A percentile compares a stretch with the other conserved stretches of the same genome.
Evolutionary conservation across 208 protist genomes (phyloP).

Genomic region (Acanthamoeba castellanii): DNA sequence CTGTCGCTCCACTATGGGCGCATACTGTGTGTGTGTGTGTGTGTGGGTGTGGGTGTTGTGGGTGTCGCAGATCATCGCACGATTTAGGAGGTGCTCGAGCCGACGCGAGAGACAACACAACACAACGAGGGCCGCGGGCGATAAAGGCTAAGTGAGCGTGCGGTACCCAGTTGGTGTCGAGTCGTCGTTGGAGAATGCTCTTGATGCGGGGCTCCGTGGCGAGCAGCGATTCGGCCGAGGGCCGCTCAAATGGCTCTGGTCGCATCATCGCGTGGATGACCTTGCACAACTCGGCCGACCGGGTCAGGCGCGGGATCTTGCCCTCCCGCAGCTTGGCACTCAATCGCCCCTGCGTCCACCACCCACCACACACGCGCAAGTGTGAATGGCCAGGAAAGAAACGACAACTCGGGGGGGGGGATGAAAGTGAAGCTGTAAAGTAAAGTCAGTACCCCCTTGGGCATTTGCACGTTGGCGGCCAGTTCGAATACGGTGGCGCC

Average conservation of each 20-base stretch:
- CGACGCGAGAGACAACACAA: too few species aligned
- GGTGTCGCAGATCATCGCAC: too few species aligned
- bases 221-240: not conserved
- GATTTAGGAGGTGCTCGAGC: too few species aligned
- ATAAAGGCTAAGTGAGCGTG: not conserved
- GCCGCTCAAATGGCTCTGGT: not conserved
- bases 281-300: not conserved
- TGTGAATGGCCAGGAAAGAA: not conserved
- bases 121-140: too few species aligned
- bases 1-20: not conserved
- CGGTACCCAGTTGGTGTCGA: not conserved
- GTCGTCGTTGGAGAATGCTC: not conserved
- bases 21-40: not conserved
- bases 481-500: conserved; percentile 38
- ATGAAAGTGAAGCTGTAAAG: too few species aligned
- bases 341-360: not conserved
- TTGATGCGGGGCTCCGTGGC: not conserved
- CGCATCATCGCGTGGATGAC: conserved; percentile 2
- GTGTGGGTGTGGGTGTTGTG: too few species aligned
- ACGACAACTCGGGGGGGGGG: too few species aligned
- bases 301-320: not conserved
- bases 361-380: too few species aligned
- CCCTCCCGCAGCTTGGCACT: not conserved
- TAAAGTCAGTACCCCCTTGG: not conserved
- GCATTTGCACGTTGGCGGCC: conserved; percentile 19